A percentile compares a stretch with the other conserved stretches of the same genome.
Conservation (phyloP, 2,329 filamentous ascomycete species). For the Fusarium sambucinum region DNA sequence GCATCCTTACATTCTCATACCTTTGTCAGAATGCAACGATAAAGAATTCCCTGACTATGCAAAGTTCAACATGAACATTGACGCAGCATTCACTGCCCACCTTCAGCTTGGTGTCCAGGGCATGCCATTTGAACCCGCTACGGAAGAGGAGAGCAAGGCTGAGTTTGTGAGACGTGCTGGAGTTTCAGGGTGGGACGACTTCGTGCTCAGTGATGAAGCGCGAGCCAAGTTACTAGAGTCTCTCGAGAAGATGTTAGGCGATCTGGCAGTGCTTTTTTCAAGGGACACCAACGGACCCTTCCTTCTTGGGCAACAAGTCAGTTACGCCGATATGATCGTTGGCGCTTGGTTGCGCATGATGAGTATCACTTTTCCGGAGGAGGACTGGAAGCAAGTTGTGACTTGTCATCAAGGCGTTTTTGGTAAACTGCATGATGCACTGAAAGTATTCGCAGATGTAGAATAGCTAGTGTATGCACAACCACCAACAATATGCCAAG, state of each 20-base stretch:
- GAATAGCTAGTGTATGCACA: conserved; percentile 33
- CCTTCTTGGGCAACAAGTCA: conserved; percentile 58
- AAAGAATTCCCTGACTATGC: conserved; percentile 55
- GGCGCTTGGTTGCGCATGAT: conserved; percentile 67
- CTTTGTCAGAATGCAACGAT: conserved; percentile 53
- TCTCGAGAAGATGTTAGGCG: conserved; percentile 58
- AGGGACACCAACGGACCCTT: conserved; percentile 60
- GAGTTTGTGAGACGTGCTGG: conserved; percentile 63
- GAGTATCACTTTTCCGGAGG: conserved; percentile 53
- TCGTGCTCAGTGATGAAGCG: conserved; percentile 54
- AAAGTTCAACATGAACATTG: conserved; percentile 66
- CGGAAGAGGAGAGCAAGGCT: conserved; percentile 58
- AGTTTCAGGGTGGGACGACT: conserved; percentile 58
- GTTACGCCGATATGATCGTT: conserved; percentile 69
- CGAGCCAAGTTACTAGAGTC: conserved; percentile 54
- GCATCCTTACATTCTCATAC: conserved; percentile 34
- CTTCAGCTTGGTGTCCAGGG: conserved; percentile 54
- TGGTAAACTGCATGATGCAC: conserved; percentile 61
- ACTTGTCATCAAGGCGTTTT: conserved; percentile 65
- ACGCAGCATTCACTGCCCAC: conserved; percentile 65
- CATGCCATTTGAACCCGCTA: conserved; percentile 65
- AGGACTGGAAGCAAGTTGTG: conserved; percentile 62
- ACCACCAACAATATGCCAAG: background rate
- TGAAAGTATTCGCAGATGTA: conserved; percentile 54
- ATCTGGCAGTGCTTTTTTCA: conserved; percentile 57